phyloP scores from a whole-genome alignment of 805 yeast species.

The Ogataea paradorogensis region DNA sequence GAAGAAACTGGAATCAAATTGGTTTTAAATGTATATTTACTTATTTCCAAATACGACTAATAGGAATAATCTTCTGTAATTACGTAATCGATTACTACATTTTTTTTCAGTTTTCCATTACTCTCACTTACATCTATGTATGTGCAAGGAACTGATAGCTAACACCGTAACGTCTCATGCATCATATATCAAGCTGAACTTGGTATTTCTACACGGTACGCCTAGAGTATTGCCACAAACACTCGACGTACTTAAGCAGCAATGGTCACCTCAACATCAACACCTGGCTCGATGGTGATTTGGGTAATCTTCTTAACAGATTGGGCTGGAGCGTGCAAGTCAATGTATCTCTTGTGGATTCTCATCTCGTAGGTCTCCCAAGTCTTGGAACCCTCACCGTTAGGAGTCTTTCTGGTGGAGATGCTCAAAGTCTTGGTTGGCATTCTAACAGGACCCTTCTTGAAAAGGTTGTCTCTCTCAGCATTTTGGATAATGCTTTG shows the following conservation, averaged over 20 bases:
- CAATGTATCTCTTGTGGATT: constrained; percentile 99
- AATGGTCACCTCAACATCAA: constrained; percentile 91
- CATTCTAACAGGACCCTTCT: constrained; percentile 99
- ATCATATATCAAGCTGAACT: constrained; percentile 28
- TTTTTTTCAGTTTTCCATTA: constrained; percentile 5
- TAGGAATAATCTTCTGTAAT: background rate
- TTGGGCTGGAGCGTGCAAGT: constrained; percentile 94
- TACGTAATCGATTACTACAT: constrained; percentile 2
- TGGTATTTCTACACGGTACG: constrained; percentile 49
- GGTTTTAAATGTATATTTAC: constrained; percentile 9
- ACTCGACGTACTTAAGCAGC: constrained; percentile 57
- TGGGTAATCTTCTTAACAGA: constrained; percentile 94
- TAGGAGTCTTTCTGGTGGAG: constrained; percentile 99
- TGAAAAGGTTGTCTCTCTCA: constrained; percentile 72
- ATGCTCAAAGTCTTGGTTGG: constrained; percentile 98
- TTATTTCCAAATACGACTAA: constrained; percentile 5
- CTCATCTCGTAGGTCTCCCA: constrained; percentile 99
- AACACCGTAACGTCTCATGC: constrained; percentile 56
- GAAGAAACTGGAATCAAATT: constrained; percentile 4
- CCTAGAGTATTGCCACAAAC: constrained; percentile 42
- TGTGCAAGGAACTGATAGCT: constrained; percentile 49
- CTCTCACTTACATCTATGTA: constrained; percentile 10
- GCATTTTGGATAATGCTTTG: constrained; percentile 88
- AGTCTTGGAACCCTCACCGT: constrained; percentile 99
- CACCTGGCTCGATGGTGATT: constrained; percentile 99